These are phyloP conservation scores for Geotrichum siamense DNA, from an alignment of 1,139 yeast species.

Conservation along the genomic window DNA sequence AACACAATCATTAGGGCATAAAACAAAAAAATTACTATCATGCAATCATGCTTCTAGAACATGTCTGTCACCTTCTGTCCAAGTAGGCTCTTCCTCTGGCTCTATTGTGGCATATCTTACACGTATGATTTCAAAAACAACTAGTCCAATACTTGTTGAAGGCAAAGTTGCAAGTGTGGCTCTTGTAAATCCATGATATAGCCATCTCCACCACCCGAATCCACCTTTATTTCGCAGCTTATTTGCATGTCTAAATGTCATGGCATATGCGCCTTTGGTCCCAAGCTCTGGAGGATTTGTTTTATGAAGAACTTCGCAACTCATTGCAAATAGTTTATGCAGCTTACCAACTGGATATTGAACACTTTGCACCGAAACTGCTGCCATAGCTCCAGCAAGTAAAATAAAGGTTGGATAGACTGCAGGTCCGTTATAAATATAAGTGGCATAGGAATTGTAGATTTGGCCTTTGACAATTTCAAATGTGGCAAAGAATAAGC, in stretches of 20 bases:
- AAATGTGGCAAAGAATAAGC: conserved; percentile 75
- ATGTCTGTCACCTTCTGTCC: not conserved
- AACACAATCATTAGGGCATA: too few relatives aligned
- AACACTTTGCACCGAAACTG: conserved; percentile 63
- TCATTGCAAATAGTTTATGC: conserved; percentile 69
- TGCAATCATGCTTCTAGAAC: conserved; percentile 4
- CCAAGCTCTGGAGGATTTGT: conserved; percentile 7
- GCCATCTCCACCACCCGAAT: conserved; percentile 54
- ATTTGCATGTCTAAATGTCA: conserved; percentile 51
- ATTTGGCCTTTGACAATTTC: conserved; percentile 57
- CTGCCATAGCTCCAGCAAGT: conserved; percentile 86
- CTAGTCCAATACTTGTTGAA: conserved; percentile 76
- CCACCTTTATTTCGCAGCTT: conserved; percentile 23
- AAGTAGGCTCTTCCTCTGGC: not conserved
- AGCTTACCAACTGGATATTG: conserved; percentile 79
- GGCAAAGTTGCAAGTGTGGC: conserved; percentile 76
- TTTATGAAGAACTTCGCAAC: conserved; percentile 70
- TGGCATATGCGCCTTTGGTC: conserved; percentile 48
- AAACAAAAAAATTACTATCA: too few relatives aligned
- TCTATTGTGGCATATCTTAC: conserved; percentile 31
- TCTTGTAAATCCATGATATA: conserved; percentile 69
- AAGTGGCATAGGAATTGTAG: conserved; percentile 13
- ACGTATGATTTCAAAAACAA: conserved; percentile 80
- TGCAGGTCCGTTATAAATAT: conserved; percentile 7
- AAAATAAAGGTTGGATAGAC: conserved; percentile 61